Evolutionary conservation across 2,329 filamentous ascomycete species (phyloP).

Genomic region (Penicillium thymicola): DNA sequence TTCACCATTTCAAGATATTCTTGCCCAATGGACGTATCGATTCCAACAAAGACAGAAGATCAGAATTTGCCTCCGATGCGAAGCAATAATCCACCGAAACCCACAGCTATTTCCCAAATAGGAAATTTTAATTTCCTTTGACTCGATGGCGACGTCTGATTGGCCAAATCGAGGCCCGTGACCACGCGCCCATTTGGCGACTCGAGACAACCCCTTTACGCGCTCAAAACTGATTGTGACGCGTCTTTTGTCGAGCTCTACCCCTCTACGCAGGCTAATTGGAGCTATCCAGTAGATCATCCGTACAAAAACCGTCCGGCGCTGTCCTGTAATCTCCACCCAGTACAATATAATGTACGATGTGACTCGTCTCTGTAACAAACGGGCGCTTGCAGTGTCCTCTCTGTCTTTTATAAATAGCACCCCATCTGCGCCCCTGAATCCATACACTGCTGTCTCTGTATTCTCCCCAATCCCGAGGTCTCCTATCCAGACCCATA

Average conservation of each 20-base stretch:
- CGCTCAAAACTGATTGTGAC: constrained; percentile 28
- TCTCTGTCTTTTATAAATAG: constrained; percentile 3
- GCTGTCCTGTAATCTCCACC: background rate
- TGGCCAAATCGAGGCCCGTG: constrained; percentile 30
- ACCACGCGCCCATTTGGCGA: constrained; percentile 40
- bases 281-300: constrained; percentile 1
- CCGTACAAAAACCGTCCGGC: background rate
- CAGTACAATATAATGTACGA: background rate
- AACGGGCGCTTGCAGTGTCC: background rate
- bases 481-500: background rate
- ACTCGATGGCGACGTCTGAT: constrained; percentile 15
- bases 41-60: background rate
- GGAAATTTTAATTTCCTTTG: constrained; percentile 13
- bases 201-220: constrained; percentile 32
- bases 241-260: constrained; percentile 4
- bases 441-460: background rate
- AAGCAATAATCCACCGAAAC: background rate
- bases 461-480: background rate
- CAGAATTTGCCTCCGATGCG: background rate
- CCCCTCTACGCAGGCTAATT: background rate
- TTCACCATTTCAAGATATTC: background rate
- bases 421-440: background rate
- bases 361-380: background rate
- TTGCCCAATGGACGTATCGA: background rate
- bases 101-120: background rate